phyloP scores from a whole-genome alignment of 768 basidiomycete species.

The Leucocoprinus birnbaumii region DNA sequence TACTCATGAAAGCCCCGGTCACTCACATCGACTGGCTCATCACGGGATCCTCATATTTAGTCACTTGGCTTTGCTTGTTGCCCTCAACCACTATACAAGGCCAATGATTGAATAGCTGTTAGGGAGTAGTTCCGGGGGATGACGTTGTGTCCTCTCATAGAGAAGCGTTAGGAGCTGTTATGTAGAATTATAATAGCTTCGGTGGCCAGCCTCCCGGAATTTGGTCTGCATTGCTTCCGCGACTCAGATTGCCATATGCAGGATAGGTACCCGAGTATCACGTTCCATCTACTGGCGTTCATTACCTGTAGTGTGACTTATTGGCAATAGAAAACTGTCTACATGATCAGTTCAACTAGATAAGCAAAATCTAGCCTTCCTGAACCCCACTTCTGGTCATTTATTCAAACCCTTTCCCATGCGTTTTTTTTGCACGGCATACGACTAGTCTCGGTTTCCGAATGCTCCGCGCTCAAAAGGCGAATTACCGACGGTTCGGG shows the following conservation, averaged over 20 bases:
- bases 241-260: not conserved
- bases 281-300: no score
- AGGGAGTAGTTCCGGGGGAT: no score
- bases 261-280: not conserved
- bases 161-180: no score
- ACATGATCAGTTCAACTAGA: not conserved
- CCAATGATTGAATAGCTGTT: no score
- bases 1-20: no score
- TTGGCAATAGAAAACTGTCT: no score
- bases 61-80: no score
- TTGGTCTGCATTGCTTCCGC: not conserved
- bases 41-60: no score
- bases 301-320: no score
- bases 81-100: no score
- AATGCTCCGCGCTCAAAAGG: not conserved
- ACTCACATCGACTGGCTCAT: no score
- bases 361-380: not conserved
- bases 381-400: not conserved
- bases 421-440: not conserved
- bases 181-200: not conserved
- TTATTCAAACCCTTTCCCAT: not conserved
- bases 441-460: not conserved
- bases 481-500: not conserved
- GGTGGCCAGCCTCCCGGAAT: not conserved
- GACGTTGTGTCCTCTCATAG: no score